Conservation (phyloP, 768 basidiomycete genomes). For the Macrocybe gigantea region DNA sequence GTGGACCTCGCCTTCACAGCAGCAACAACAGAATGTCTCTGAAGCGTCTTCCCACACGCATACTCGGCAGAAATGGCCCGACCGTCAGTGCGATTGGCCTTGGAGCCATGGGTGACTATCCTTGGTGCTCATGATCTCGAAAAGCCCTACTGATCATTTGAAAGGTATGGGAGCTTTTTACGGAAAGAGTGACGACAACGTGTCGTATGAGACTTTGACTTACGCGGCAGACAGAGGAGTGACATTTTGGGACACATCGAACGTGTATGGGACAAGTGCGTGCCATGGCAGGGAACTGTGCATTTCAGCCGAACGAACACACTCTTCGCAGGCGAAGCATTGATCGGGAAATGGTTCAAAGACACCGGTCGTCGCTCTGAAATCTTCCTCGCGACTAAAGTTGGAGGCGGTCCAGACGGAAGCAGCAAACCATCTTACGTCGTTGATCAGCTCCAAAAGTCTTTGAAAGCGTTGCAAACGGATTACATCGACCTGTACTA, state of each 20-base stretch:
- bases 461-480: neutral
- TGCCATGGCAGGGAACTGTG: conserved; percentile 2
- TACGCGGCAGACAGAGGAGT: conserved; percentile 17
- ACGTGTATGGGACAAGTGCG: conserved; percentile 40
- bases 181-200: conserved; percentile 13
- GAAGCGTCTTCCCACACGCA: conserved; percentile 9
- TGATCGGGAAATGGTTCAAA: conserved; percentile 31
- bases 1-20: too few relatives aligned
- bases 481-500: conserved; percentile 10
- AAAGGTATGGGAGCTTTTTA: conserved; percentile 19
- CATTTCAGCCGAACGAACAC: conserved; percentile 23
- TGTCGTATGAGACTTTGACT: conserved; percentile 11
- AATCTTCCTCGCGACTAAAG: conserved; percentile 62
- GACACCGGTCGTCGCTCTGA: conserved; percentile 42
- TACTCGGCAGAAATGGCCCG: conserved; percentile 20
- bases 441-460: neutral
- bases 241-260: conserved; percentile 44
- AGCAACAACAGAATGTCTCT: too few relatives aligned
- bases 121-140: neutral
- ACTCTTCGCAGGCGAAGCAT: conserved; percentile 5
- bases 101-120: conserved; percentile 18
- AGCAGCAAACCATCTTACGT: conserved; percentile 10
- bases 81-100: conserved; percentile 20
- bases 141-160: neutral
- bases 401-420: conserved; percentile 12